Conservation (phyloP, 1,139 yeast genomes). For the Suhomyces choctaworum region DNA sequence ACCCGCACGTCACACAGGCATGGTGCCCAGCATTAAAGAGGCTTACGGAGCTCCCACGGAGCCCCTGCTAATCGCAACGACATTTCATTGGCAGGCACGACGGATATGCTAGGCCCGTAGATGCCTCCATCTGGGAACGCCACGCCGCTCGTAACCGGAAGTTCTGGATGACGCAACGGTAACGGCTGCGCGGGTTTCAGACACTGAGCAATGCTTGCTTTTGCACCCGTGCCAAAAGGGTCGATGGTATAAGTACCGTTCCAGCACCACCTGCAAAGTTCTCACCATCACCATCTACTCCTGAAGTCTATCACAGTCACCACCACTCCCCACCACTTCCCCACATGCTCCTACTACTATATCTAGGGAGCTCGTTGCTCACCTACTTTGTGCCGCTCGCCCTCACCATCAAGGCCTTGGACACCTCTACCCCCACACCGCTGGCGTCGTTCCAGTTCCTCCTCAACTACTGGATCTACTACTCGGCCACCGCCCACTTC, state of each 20-base stretch:
- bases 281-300: too few species aligned
- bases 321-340: not conserved
- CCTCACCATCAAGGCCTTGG: conserved; percentile 16
- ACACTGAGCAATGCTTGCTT: not conserved
- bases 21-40: too few species aligned
- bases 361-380: conserved; percentile 8
- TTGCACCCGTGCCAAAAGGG: not conserved
- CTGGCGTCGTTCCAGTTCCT: conserved; percentile 14
- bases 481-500: conserved; percentile 14
- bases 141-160: too few species aligned
- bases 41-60: too few species aligned
- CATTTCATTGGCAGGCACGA: too few species aligned
- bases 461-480: conserved; percentile 20
- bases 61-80: too few species aligned
- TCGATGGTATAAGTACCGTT: not conserved
- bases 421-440: conserved; percentile 7
- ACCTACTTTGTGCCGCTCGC: conserved; percentile 17
- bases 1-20: too few species aligned
- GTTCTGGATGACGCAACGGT: not conserved
- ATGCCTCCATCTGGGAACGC: too few species aligned
- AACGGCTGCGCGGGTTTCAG: not conserved
- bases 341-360: conserved; percentile 5
- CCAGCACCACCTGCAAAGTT: too few species aligned
- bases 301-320: too few species aligned
- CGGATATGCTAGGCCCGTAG: too few species aligned